These are phyloP conservation scores for Lyophyllum shimeji DNA, from an alignment of 768 basidiomycete genomes.

Conservation along the genomic window DNA sequence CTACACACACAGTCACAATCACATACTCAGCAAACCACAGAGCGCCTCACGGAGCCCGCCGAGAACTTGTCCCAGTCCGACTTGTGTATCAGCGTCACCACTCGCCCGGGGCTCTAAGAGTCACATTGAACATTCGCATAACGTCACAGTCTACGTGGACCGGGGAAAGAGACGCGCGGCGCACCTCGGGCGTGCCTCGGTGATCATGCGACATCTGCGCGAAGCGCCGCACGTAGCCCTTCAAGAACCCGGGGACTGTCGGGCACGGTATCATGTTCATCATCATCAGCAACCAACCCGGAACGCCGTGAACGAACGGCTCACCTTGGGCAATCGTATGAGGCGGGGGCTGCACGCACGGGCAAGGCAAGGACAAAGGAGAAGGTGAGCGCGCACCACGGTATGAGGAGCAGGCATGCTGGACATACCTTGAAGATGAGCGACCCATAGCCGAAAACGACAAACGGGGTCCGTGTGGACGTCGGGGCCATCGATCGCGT, in stretches of 20 bases:
- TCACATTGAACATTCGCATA: neutral
- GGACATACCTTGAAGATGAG: slow-evolving; percentile 83
- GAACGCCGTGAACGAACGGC: neutral
- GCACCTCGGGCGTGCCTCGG: slow-evolving; percentile 82
- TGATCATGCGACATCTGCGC: slow-evolving; percentile 93
- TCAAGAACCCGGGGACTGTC: slow-evolving; percentile 78
- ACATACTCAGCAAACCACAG: neutral
- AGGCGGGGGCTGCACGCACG: slow-evolving; percentile 68
- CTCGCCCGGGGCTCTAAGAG: slow-evolving; percentile 87
- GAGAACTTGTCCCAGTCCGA: slow-evolving; percentile 85
- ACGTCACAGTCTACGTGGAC: neutral
- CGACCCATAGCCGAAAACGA: slow-evolving; percentile 92
- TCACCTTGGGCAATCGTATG: slow-evolving; percentile 70
- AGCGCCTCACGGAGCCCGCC: slow-evolving; percentile 45
- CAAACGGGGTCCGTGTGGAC: slow-evolving; percentile 48
- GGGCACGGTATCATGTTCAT: too few species aligned
- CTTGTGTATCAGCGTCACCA: slow-evolving; percentile 87
- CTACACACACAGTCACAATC: slow-evolving; percentile 29
- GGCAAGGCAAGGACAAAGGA: neutral
- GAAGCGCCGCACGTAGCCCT: slow-evolving; percentile 88
- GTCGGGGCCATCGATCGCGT: too few species aligned
- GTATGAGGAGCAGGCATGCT: too few species aligned
- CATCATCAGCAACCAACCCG: too few species aligned
- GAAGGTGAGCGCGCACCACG: too few species aligned
- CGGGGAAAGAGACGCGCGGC: slow-evolving; percentile 4